Percentiles rank a stretch among this genome's conserved stretches.
Evolutionary conservation across 2,329 filamentous ascomycete species (phyloP).

Genomic region (Seiridium unicorne): DNA sequence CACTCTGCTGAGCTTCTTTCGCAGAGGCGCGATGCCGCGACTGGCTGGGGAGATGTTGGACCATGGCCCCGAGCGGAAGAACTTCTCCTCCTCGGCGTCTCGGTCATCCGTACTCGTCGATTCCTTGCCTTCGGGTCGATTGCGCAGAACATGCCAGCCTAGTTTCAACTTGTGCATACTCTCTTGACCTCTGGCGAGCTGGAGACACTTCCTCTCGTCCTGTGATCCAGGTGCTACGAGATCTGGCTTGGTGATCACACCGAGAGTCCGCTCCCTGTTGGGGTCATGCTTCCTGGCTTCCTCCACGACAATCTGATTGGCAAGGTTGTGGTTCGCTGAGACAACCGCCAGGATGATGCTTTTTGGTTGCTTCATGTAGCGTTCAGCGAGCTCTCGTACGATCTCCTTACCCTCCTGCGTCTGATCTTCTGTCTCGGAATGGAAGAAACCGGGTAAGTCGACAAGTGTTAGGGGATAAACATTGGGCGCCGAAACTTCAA

Average conservation of each 20-base stretch:
- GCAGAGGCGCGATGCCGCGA: conserved; percentile 32
- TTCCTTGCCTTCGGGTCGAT: conserved; percentile 35
- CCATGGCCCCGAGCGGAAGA: conserved; percentile 30
- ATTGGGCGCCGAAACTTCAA: conserved; percentile 43
- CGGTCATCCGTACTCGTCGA: conserved; percentile 19
- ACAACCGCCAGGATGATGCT: conserved; percentile 56
- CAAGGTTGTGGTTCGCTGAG: conserved; percentile 47
- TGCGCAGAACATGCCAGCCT: conserved; percentile 39
- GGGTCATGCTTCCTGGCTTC: conserved; percentile 24
- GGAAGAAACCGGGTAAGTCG: conserved; percentile 50
- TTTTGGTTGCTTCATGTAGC: conserved; percentile 50
- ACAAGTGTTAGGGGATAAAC: conserved; percentile 50
- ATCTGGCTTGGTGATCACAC: conserved; percentile 59
- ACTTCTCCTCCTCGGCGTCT: conserved; percentile 28
- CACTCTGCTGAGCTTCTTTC: conserved; percentile 34
- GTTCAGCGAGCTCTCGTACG: conserved; percentile 37
- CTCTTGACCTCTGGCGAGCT: conserved; percentile 39
- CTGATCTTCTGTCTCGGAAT: conserved; percentile 29
- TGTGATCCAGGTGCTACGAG: conserved; percentile 32
- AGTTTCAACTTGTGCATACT: conserved; percentile 42
- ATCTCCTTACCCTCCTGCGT: conserved; percentile 26
- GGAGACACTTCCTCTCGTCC: conserved; percentile 36
- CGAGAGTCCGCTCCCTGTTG: conserved; percentile 45
- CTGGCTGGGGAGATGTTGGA: conserved; percentile 23
- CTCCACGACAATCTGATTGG: conserved; percentile 52